Evolutionary conservation across 2,329 filamentous ascomycete species (phyloP), one percentile per base, ranked within the genome.

Genomic region (Pseudocercospora macadamiae): DNA sequence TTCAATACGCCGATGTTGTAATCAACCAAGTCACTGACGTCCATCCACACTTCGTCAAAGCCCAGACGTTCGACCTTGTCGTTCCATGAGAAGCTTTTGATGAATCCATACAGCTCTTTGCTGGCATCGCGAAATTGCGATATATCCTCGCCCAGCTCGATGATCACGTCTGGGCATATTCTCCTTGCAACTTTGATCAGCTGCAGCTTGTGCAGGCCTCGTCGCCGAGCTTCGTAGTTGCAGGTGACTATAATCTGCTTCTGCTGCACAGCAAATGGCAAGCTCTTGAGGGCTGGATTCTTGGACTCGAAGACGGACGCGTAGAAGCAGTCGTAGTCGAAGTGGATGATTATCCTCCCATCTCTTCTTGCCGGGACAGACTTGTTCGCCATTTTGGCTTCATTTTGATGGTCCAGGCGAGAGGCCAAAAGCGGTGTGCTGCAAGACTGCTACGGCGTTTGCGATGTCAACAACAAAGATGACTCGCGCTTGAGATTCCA

Each of bases 261-360:
- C 76, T 97, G 93, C 74, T 93, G 90, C 59, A 96, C 86, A 32
- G 91, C 93, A 30, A 97, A 79, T 5, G 92, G 91, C 16, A 89
- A 77, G 1, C 82, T 80, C 70, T 86, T 91, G 57, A 97, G 79
- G 2, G 82, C 79, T 0, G 92, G 91, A 64, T 89, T 86, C 71
- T 89, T 88, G 64, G 88, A 88, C 76, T 97, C 92, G 66, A 95
- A 88, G 7, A 95, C 92, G 51, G 91, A 91, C 19, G 93, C 93
- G 74, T 97, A 97, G 80, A 97, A 97, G 79, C 91, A 96, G 78
- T 93, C 90, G 73, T 92, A 90, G 74, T 90, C 90, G 77, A 96
- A 93, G 75, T 96, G 91, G 62, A 96, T 77, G 70, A 96, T 88
- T 71, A 91, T 79, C 68, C 89, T 83, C 68, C 82, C 79, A 70